phyloP scores from a whole-genome alignment of 202 grass and related monocot species.

The Digitaria exilis region DNA sequence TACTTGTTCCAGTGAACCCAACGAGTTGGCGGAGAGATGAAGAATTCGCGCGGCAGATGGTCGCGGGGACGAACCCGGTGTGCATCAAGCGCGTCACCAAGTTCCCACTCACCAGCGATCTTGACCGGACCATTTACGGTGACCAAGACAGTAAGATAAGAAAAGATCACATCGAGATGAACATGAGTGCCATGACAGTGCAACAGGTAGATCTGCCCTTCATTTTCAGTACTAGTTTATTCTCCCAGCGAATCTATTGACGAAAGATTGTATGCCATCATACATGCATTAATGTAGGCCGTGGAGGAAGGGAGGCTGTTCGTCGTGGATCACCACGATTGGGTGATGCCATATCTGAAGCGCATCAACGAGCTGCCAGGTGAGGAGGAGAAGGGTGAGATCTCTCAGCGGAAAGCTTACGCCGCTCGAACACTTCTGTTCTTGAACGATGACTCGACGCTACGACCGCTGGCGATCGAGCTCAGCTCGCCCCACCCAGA shows the following conservation, averaged over 20 bases:
- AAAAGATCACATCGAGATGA: constrained; percentile 51
- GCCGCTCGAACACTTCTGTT: constrained; percentile 54
- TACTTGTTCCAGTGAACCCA: constrained; percentile 47
- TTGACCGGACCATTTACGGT: constrained; percentile 50
- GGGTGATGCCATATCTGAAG: constrained; percentile 57
- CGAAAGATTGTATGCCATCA: neutral
- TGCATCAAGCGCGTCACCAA: constrained; percentile 45
- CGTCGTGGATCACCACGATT: constrained; percentile 64
- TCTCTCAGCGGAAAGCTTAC: constrained; percentile 33
- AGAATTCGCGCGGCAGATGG: constrained; percentile 65
- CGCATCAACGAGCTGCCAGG: constrained; percentile 47
- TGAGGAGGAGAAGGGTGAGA: neutral
- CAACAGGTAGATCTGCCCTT: constrained; percentile 37
- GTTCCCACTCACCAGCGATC: constrained; percentile 12
- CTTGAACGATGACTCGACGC: constrained; percentile 56
- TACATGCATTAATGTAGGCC: constrained; percentile 40
- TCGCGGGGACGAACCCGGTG: constrained; percentile 63
- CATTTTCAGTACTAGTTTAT: neutral
- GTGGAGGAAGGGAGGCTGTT: constrained; percentile 39
- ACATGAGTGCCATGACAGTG: constrained; percentile 45
- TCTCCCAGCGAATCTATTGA: neutral
- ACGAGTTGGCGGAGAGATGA: constrained; percentile 59
- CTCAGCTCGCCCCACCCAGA: constrained; percentile 51
- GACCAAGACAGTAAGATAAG: constrained; percentile 66
- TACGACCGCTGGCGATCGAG: constrained; percentile 63